Evolutionary conservation across 495 filamentous ascomycete species (phyloP), one percentile per base, ranked within the genome.

Genomic region (Hyaloscypha finlandica): DNA sequence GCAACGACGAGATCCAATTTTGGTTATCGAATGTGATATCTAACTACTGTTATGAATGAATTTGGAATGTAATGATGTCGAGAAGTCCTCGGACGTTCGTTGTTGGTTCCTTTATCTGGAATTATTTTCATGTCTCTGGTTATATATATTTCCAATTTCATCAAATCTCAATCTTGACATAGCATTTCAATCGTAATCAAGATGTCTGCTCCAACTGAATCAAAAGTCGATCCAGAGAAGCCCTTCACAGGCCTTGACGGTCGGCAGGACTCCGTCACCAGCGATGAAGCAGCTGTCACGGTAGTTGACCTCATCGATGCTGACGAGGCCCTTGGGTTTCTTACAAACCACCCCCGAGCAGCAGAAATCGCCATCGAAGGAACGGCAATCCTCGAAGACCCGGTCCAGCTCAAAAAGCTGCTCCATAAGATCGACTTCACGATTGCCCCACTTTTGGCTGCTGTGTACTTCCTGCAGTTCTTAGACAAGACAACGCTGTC

Each of bases 401-500:
- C 62, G 19, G 45, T 55, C 5, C 32, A 51, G 16, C 22, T 63
- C 1, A 83, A 78, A 61, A 81, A 80, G 20, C 66, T 89, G 22
- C 63, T 88, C 16, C 74, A 74, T 16, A 85, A 78, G 37, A 89
- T 89, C 60, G 86, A 89, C 65, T 78, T 79, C 68, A 80, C 85
- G 61, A 77, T 89, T 67, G 85, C 88, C 80, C 87, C 87, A 56
- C 64, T 77, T 16, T 63, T 89, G 73, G 88, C 85, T 59, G 71
- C 82, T 53, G 77, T 88, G 8, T 89, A 89, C 65, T 85, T 85
- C 8, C 80, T 89, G 76, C 87, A 89, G 67, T 89, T 81, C 71
- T 71, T 89, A 12, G 87, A 89, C 70, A 89, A 89, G 74, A 88
- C 85, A 1, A 86, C 85, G 0, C 68, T 89, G 3, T 85, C 83